Base-by-base conservation (phyloP, 2,329 filamentous ascomycete species). In the Xylariaceae sp. region DNA sequence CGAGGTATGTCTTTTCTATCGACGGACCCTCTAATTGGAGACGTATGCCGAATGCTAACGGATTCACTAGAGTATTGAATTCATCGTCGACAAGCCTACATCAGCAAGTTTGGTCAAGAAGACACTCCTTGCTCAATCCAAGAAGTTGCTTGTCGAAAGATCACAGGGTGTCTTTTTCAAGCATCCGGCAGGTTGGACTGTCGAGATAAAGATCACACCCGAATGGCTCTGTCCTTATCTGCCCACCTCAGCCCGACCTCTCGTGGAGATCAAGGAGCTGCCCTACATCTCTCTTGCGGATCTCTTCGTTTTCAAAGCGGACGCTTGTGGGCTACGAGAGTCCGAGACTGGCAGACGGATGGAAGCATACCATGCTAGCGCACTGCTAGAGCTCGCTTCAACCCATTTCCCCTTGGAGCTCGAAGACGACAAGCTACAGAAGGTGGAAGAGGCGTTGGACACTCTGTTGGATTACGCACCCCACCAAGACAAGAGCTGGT, bases 201-300 rank as follows among this genome's bases (percentile, higher is more conserved):
- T 58, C 38, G 57, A 58, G 31, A 31, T 60, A 4, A 56, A 56
- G 51, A 48, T 60, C 46, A 60, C 57, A 18, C 57, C 57, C 6
- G 57, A 56, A 38, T 60, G 57, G 55, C 53, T 60, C 16, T 56
- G 53, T n/a, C 55, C 57, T 43, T 60, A 54, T 36, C 45, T 58
- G 10, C 55, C 57, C 17, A 33, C 17, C 43, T 53, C 57, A 14
- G 55, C 50, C 22, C 50, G 52, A 42, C 17, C 19, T 2, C 34
- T 58, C 12, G 43, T 33, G n/a, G 46, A 54, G 33, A 48, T 58
- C 39, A 19, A 45, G 31, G 34, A 41, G 28, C 31, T 56, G 38
- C 57, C 57, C 1, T 60, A 60, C 18, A 45, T 58, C 31, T 58
- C 57, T 13, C 55, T 60, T 9, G 45, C 36, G 19, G 57, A 60